Base-by-base conservation (phyloP, 257 asterid genomes). In the Nicotiana benthamiana region DNA sequence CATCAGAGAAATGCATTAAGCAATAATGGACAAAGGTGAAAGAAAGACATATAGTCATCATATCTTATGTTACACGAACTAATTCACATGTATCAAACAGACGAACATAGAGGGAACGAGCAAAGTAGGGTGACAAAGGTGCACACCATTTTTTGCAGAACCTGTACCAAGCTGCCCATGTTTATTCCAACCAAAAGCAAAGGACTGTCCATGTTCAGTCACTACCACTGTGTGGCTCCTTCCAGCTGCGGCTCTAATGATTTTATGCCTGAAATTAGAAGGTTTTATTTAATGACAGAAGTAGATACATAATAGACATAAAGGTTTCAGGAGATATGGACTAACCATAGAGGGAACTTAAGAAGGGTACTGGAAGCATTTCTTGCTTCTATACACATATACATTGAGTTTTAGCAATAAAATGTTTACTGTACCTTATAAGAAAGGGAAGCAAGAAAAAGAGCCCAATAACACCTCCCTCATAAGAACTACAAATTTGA, bases 141-240 rank as follows among this genome's bases (percentile, higher is more conserved):
- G 66, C 92, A 79, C 83, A 94, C 99, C 98, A 85, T 81, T 91
- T 90, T 90, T 96, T 13, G 79, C 83, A 46, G 97, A 92, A 72
- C 99, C 97, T 48, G 91, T 83, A 67, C 98, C 99, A 22, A 96
- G 93, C 86, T 92, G 98, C 72, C 99, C 99, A 34, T 93, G 95
- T 85, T 96, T 94, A 81, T 96, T 96, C 97, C 97, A 96, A 74
- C 99, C 99, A 87, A 96, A 96, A 68, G 97, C 91, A 84, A 92
- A 84, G 11, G 97, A 92, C 27, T 80, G 82, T 17, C 92, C 95
- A 59, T 92, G 97, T 80, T 90, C 97, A 22, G 97, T 91, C 53
- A 94, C 92, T 70, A 94, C 97, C 80, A 96, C 97, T 3, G 98
- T 85, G 85, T 96, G 99, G 86, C 85, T 86, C 91, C 89, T 91